Evolutionary conservation across 1,139 yeast species (phyloP), one percentile per base, ranked within the genome.

Genomic region (Scheffersomyces segobiensis): DNA sequence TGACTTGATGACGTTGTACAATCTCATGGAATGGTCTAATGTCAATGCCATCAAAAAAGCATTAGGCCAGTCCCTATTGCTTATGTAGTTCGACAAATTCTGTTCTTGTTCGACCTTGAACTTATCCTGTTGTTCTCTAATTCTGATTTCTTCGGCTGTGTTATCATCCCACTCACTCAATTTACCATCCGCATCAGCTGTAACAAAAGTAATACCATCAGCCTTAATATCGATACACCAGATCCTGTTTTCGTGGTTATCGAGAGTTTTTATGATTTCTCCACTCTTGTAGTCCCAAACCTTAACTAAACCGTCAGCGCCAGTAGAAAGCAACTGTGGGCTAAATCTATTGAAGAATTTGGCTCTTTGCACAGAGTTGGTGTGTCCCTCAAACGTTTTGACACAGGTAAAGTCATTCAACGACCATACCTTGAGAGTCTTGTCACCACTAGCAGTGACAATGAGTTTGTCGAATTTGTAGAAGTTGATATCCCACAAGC

Each of bases 111-210:
- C 98, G 18, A 95, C 85, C 64, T 82, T 84, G 56, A 77, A 68
- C 62, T 85, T 88, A 55, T 82, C 81, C 58, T 80, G 79, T 60
- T 80, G 82, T 59, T 79, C 80, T 56, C 80, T 82, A 55, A 75
- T 73, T 48, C 58, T 56, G 49, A 63, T 52, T 56, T 81, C 80
- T 68, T 89, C 92, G 59, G 87, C 93, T 2, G 97, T 91, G 67
- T 89, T 87, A 73, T 95, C 99, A 57, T 80, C 79, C 99, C 99
- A 95, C 53, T 90, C 80, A 54, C 91, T 90, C 62, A 95, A 83
- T 53, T 91, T 89, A 56, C 98, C 97, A 73, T 95, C 98, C 1
- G 97, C 98, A 72, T 96, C 98, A 0, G 97, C 98, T 57, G 93
- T 86, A 1, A 91, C 84, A 59, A 95, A 82, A 56, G 82, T 81